These are phyloP conservation scores for Nicotiana noctiflora DNA, from an alignment of 257 asterid genomes.

Conservation along the genomic window DNA sequence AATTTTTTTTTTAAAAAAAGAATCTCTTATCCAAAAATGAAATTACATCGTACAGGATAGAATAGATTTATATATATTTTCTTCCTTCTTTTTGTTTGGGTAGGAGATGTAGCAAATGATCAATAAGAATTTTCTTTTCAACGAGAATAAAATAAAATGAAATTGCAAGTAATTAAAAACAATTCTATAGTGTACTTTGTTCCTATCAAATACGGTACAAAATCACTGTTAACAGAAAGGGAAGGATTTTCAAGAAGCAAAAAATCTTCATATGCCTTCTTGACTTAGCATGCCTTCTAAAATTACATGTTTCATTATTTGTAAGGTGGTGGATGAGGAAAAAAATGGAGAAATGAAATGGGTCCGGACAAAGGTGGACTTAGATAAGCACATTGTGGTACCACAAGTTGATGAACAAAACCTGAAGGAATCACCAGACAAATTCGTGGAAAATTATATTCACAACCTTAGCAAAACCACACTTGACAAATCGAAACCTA, in stretches of 20 bases:
- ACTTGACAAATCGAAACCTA: conserved; percentile 27
- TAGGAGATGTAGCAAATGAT: no score
- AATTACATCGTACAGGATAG: no score
- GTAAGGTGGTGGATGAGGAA: conserved; percentile 20
- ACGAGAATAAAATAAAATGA: not conserved
- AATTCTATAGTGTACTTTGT: not conserved
- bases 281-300: not conserved
- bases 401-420: conserved; percentile 3
- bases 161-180: not conserved
- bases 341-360: conserved; percentile 24
- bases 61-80: no score
- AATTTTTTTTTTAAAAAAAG: not conserved
- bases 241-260: not conserved
- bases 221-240: not conserved
- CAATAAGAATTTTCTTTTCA: no score
- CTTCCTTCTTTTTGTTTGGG: no score
- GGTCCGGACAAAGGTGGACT: conserved; percentile 25
- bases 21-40: no score
- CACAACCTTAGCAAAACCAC: conserved; percentile 23
- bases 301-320: not conserved
- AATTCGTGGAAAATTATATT: conserved; percentile 29
- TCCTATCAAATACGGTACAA: not conserved
- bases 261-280: not conserved
- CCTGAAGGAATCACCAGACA: conserved; percentile 10
- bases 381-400: conserved; percentile 21